These are phyloP conservation scores for Proliferodiscus dingleyae DNA, from an alignment of 2,329 filamentous ascomycete species.

Conservation along the genomic window DNA sequence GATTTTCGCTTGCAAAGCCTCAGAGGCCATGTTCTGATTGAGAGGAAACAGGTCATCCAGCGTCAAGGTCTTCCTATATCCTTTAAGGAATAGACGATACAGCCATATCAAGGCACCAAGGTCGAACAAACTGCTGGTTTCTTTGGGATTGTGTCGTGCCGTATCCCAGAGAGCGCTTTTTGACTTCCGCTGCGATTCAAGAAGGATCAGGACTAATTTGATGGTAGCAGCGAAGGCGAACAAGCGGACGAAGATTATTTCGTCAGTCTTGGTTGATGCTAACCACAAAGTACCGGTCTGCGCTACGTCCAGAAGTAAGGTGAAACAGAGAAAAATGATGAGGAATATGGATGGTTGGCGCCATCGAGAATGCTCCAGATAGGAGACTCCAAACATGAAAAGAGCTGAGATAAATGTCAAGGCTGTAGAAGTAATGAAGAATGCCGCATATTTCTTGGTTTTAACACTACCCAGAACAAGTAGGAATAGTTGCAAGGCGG, in stretches of 20 bases:
- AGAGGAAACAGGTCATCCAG: constrained; percentile 26
- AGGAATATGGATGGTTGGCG: constrained; percentile 12
- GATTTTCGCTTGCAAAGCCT: constrained; percentile 9
- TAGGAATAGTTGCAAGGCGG: not conserved
- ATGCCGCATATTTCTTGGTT: constrained; percentile 16
- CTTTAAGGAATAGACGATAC: constrained; percentile 29
- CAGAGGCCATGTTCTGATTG: constrained; percentile 9
- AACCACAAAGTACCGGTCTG: constrained; percentile 13
- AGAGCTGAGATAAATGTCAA: constrained; percentile 1
- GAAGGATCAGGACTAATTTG: constrained; percentile 12
- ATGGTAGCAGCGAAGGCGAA: constrained; percentile 12
- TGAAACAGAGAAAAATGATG: constrained; percentile 9
- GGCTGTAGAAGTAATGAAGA: not conserved
- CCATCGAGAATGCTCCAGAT: constrained; percentile 12
- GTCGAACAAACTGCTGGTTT: constrained; percentile 29
- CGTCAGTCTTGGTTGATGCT: not conserved
- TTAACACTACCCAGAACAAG: not conserved
- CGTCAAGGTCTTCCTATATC: constrained; percentile 28
- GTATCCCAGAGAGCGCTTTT: constrained; percentile 9
- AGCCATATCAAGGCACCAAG: constrained; percentile 33
- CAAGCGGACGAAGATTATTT: not conserved
- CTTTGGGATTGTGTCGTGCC: constrained; percentile 17
- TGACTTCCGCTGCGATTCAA: constrained; percentile 16
- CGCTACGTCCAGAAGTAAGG: constrained; percentile 8
- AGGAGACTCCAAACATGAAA: constrained; percentile 5